phyloP scores from a whole-genome alignment of 257 asterid genomes.

The Datura wrightii region DNA sequence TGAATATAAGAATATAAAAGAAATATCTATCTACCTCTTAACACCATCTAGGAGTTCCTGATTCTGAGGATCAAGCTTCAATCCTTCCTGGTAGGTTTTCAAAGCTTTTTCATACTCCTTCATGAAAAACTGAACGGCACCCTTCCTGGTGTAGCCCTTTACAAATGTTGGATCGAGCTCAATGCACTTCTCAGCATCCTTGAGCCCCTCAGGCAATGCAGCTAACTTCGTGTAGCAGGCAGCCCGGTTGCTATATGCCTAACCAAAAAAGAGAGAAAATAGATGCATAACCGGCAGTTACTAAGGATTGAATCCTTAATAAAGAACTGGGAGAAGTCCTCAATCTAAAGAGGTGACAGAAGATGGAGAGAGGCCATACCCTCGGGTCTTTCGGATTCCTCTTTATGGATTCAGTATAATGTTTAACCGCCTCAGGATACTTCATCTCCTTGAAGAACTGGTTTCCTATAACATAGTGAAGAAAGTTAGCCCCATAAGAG shows the following conservation, averaged over 20 bases:
- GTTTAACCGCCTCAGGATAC: conserved; percentile 89
- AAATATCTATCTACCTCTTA: conserved; percentile 56
- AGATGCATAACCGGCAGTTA: background rate
- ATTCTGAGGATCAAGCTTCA: conserved; percentile 81
- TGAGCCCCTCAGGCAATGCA: conserved; percentile 82
- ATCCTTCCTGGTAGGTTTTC: conserved; percentile 80
- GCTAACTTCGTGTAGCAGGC: conserved; percentile 79
- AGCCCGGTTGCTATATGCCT: conserved; percentile 84
- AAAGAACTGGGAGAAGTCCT: background rate
- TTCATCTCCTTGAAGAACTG: conserved; percentile 83
- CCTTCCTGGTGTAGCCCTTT: conserved; percentile 76
- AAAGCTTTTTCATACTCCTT: conserved; percentile 75
- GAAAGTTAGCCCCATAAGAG: conserved; percentile 16
- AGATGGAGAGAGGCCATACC: conserved; percentile 43
- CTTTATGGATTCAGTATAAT: conserved; percentile 77
- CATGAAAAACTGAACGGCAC: conserved; percentile 76
- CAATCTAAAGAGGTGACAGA: background rate
- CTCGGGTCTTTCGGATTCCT: conserved; percentile 84
- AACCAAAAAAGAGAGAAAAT: conserved; percentile 26
- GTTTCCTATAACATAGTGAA: conserved; percentile 55
- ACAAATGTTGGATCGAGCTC: conserved; percentile 73
- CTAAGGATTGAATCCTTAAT: background rate
- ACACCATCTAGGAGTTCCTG: conserved; percentile 84
- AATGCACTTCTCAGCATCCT: conserved; percentile 81
- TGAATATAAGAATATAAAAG: conserved; percentile 16